phyloP scores from a whole-genome alignment of 768 basidiomycete species.

The Megacollybia marginata region DNA sequence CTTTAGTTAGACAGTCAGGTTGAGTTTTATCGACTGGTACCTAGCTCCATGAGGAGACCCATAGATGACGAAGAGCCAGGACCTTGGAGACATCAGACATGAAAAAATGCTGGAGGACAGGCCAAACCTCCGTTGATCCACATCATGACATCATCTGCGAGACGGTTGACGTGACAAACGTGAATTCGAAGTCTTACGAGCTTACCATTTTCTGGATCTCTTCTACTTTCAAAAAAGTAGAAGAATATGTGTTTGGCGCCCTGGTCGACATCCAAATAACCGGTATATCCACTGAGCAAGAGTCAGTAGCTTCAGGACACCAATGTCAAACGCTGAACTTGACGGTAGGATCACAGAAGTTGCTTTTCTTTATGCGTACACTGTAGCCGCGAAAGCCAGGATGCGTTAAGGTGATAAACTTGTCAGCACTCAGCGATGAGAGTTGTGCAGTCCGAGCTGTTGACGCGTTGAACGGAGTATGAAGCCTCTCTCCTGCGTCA shows the following conservation, averaged over 20 bases:
- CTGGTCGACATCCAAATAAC: slow-evolving; percentile 36
- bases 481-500: too few relatives aligned
- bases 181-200: background rate
- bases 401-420: slow-evolving; percentile 20
- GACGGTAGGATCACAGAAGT: slow-evolving; percentile 40
- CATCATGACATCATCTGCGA: slow-evolving; percentile 58
- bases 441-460: background rate
- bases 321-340: slow-evolving; percentile 14
- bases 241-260: slow-evolving; percentile 63
- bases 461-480: background rate
- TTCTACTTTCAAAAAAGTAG: slow-evolving; percentile 70
- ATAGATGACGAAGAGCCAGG: slow-evolving; percentile 47
- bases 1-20: background rate
- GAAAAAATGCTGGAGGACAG: slow-evolving; percentile 7
- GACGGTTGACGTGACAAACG: slow-evolving; percentile 5
- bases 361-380: slow-evolving; percentile 35
- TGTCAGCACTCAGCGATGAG: background rate
- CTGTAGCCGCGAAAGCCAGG: slow-evolving; percentile 28
- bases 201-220: slow-evolving; percentile 43
- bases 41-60: slow-evolving; percentile 67
- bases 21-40: slow-evolving; percentile 27
- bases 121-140: slow-evolving; percentile 56
- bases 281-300: slow-evolving; percentile 28
- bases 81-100: slow-evolving; percentile 27
- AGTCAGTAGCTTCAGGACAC: background rate